Percentiles rank a stretch among this genome's conserved stretches.
These are phyloP conservation scores for Penicillium roqueforti DNA, from an alignment of 495 filamentous ascomycete genomes.

Conservation along the genomic window DNA sequence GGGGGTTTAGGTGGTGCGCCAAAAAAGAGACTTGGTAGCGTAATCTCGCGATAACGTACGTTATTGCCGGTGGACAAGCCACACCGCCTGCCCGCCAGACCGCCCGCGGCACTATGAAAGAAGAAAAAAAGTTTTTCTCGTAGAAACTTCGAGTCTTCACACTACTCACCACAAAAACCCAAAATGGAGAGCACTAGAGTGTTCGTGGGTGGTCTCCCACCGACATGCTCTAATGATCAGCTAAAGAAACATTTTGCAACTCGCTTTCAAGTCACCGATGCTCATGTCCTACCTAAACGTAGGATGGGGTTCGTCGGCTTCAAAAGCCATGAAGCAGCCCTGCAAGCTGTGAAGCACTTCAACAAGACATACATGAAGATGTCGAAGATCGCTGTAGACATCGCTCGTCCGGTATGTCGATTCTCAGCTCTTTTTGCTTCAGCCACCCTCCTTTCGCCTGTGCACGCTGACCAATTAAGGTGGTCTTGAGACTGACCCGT, in stretches of 20 bases:
- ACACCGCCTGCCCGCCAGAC: conserved; percentile 20
- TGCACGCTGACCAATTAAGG: conserved; percentile 44
- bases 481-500: conserved; percentile 46
- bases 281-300: conserved; percentile 80
- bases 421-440: conserved; percentile 10
- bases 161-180: conserved; percentile 21
- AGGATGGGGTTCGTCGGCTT: conserved; percentile 96
- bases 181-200: conserved; percentile 62
- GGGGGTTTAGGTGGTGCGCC: conserved; percentile 1
- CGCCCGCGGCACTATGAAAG: conserved; percentile 36
- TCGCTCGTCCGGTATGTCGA: conserved; percentile 73
- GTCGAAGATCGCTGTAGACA: conserved; percentile 91
- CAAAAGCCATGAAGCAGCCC: conserved; percentile 74
- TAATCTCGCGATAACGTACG: conserved; percentile 14
- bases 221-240: conserved; percentile 68
- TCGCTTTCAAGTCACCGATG: conserved; percentile 75
- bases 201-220: conserved; percentile 84
- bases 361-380: conserved; percentile 92
- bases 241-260: conserved; percentile 83
- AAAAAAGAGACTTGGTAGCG: neutral
- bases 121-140: conserved; percentile 29
- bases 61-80: conserved; percentile 18
- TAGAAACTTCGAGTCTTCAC: conserved; percentile 18
- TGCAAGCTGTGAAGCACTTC: conserved; percentile 84
- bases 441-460: conserved; percentile 21